Evolutionary conservation across 2,329 filamentous ascomycete genomes (phyloP), one percentile per base, ranked within the genome.

Genomic region (Colletotrichum scovillei): DNA sequence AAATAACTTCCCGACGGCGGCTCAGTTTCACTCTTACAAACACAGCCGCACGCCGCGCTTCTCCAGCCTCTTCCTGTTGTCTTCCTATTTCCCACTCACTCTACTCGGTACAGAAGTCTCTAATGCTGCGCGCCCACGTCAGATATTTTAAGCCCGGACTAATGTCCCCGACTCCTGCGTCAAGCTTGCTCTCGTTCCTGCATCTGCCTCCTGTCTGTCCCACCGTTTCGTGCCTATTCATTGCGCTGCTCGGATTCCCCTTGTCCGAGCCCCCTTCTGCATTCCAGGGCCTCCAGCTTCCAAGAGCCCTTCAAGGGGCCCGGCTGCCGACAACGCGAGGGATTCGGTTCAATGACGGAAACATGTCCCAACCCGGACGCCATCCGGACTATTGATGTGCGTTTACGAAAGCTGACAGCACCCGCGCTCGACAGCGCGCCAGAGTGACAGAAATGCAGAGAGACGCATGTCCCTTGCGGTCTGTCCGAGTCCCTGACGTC

Each of bases 21-120:
- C 49, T 24, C 22, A 53, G 69, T 60, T 73, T 73, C 70, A 73
- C 22, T 35, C 59, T 16, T 24, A 38, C n/a, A 60, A n/a, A 69
- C 65, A 69, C 58, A 68, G 57, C 63, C 68, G 64, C 57, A 52
- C 4, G 46, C 56, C 68, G 57, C 57, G 35, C 4, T 32, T 52
- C 26, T 55, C 57, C 46, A 62, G 53, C 59, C 52, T 52, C 68
- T 58, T 64, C 38, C 53, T 8, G 9, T 62, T 52, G n/a, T 70
- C 28, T 30, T 62, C n/a, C 9, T 24, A 9, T 6, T 11, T 1
- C 22, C 24, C 2, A 42, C 11, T 30, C 49, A 14, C 9, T 56
- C 24, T 9, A 30, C 56, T 9, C 32, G 32, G 6, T 46, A 11
- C 14, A 19, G 14, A 14, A 35, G 8, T 6, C 12, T 5, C 26